Conservation (phyloP, 1,284 basidiomycete species). For the Cutaneotrichosporon sp. region DNA sequence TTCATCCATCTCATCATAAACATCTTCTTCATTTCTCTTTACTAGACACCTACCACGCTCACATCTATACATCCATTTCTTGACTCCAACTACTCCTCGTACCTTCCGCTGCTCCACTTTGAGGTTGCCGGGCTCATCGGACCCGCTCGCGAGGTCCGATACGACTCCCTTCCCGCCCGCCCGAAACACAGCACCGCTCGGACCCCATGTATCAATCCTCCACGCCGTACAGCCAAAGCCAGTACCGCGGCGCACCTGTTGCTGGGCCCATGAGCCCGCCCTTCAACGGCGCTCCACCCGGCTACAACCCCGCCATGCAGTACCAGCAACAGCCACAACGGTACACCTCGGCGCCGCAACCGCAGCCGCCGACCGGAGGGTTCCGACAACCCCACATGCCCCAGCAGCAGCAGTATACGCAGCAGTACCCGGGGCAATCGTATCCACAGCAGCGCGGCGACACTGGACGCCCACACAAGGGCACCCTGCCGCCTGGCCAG, state of each 20-base stretch:
- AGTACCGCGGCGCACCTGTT: conserved; percentile 7
- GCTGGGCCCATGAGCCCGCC: conserved; percentile 1
- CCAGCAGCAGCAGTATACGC: conserved; percentile 1
- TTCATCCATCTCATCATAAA: neutral
- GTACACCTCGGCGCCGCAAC: neutral
- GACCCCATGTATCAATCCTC: conserved; percentile 8
- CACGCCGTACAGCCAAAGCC: conserved; percentile 3
- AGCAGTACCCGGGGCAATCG: conserved; percentile 5
- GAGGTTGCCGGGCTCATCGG: neutral
- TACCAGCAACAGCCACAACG: conserved; percentile 8
- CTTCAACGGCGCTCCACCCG: neutral
- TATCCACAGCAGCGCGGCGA: conserved; percentile 9
- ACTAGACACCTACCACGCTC: neutral
- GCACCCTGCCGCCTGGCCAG: conserved; percentile 66
- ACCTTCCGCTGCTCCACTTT: neutral
- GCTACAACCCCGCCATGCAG: conserved; percentile 4
- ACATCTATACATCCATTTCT: neutral
- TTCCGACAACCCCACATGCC: conserved; percentile 6
- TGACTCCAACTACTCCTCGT: neutral
- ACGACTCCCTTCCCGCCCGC: neutral
- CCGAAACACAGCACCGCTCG: neutral
- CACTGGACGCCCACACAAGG: conserved; percentile 42
- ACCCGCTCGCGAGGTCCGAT: neutral
- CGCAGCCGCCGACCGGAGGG: conserved; percentile 1
- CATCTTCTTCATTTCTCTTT: neutral